Percentiles rank a stretch among this genome's conserved stretches.
Conservation (phyloP, 2,329 filamentous ascomycete genomes). For the Chaetomium sp. region DNA sequence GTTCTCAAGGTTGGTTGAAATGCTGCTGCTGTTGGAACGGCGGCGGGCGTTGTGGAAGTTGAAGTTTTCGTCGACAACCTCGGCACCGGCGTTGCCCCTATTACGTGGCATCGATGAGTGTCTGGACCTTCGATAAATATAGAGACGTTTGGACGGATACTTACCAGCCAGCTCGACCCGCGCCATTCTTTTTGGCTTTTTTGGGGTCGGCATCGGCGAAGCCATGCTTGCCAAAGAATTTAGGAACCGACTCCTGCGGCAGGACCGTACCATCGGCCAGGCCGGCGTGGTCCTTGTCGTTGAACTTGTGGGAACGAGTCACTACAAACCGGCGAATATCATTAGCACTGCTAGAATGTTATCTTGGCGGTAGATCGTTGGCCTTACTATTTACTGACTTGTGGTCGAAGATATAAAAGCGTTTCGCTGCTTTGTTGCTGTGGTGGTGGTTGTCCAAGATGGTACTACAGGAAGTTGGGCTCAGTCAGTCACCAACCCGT, state of each 20-base stretch:
- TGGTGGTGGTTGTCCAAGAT: too few species aligned
- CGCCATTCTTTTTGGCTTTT: slow-evolving; percentile 95
- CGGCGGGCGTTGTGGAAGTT: slow-evolving; percentile 80
- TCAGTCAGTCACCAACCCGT: too few species aligned
- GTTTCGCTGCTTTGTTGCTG: too few species aligned
- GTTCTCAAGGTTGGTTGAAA: slow-evolving; percentile 62
- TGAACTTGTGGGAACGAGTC: slow-evolving; percentile 96
- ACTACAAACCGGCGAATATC: slow-evolving; percentile 47
- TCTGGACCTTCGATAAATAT: not conserved
- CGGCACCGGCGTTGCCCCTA: slow-evolving; percentile 79
- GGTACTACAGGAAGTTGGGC: too few species aligned
- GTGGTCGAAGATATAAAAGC: too few species aligned
- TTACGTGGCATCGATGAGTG: not conserved
- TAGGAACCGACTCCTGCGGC: slow-evolving; percentile 69
- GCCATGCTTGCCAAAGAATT: slow-evolving; percentile 88
- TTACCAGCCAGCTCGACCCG: slow-evolving; percentile 91
- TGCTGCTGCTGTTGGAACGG: slow-evolving; percentile 82
- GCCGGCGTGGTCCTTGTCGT: slow-evolving; percentile 83
- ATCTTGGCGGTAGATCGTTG: not conserved
- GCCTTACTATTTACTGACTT: slow-evolving; percentile 20
- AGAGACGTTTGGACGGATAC: slow-evolving; percentile 26
- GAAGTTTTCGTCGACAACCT: slow-evolving; percentile 77
- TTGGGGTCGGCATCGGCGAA: slow-evolving; percentile 76
- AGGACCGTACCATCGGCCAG: slow-evolving; percentile 66
- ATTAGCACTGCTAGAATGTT: slow-evolving; percentile 15